A percentile compares a stretch with the other conserved stretches of the same genome.
phyloP scores from a whole-genome alignment of 805 yeast genomes.

The Lipomyces chichibuensis region DNA sequence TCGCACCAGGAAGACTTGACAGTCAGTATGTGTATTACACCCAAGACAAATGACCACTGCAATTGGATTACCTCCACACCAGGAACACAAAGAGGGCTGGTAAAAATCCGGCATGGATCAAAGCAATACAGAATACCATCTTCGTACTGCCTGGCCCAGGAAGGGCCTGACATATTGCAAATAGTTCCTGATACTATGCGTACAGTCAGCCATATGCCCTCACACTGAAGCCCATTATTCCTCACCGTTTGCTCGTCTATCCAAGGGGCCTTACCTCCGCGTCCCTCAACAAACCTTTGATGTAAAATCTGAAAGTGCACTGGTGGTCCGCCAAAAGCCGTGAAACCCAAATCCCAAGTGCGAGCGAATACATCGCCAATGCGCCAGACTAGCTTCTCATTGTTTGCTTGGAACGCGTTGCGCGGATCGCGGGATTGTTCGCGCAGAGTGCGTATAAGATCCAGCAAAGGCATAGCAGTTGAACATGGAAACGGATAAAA shows the following conservation, averaged over 20 bases:
- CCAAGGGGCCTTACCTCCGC: conserved; percentile 2
- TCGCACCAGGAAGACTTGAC: conserved; percentile 15
- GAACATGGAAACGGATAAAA: too few species aligned
- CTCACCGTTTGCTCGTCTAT: conserved; percentile 15
- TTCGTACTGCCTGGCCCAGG: conserved; percentile 12
- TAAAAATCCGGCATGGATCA: conserved; percentile 1
- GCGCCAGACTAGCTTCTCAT: background rate
- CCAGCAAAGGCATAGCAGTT: background rate
- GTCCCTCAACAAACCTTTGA: background rate
- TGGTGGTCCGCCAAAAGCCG: conserved; percentile 12
- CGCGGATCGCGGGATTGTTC: background rate
- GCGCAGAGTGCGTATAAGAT: background rate
- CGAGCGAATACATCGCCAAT: conserved; percentile 1
- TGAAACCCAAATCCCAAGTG: conserved; percentile 13
- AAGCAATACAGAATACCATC: conserved; percentile 3
- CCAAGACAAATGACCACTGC: background rate
- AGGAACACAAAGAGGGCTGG: conserved; percentile 1
- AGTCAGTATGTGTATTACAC: background rate
- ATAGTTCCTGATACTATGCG: conserved; percentile 10
- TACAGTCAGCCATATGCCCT: background rate
- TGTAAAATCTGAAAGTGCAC: conserved; percentile 8
- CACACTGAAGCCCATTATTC: background rate
- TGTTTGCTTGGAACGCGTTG: background rate
- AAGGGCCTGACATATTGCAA: conserved; percentile 7
- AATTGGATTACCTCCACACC: conserved; percentile 3